Percentiles rank a stretch among this genome's conserved stretches.
These are phyloP conservation scores for Calocera viscosa DNA, from an alignment of 768 basidiomycete species.

Conservation along the genomic window DNA sequence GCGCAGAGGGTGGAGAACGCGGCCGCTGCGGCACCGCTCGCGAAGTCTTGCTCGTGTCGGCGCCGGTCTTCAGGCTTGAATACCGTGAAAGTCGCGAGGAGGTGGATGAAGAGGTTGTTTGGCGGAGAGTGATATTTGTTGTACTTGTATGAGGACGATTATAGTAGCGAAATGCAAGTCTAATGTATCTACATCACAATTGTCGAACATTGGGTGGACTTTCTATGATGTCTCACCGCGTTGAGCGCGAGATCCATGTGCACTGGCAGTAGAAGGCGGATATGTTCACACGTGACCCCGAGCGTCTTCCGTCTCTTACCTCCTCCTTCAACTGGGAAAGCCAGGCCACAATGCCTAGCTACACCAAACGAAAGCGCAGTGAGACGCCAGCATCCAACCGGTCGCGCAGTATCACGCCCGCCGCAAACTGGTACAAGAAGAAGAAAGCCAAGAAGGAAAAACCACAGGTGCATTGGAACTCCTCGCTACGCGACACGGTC, in stretches of 20 bases:
- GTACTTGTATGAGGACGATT: no score
- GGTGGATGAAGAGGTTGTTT: not conserved
- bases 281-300: no score
- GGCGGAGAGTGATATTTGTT: not conserved
- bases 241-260: no score
- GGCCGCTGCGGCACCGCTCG: not conserved
- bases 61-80: not conserved
- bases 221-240: no score
- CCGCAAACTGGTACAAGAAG: conserved; percentile 3
- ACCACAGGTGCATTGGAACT: not conserved
- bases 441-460: not conserved
- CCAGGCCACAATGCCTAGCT: not conserved
- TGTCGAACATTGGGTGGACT: no score
- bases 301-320: no score
- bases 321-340: no score
- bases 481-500: not conserved
- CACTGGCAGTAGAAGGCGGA: no score
- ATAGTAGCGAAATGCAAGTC: no score
- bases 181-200: no score
- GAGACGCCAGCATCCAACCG: not conserved
- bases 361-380: not conserved
- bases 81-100: not conserved
- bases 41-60: not conserved
- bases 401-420: not conserved
- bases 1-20: not conserved